Base-by-base conservation (phyloP, 805 yeast species). In the Sugiyamaella chiloensis region DNA sequence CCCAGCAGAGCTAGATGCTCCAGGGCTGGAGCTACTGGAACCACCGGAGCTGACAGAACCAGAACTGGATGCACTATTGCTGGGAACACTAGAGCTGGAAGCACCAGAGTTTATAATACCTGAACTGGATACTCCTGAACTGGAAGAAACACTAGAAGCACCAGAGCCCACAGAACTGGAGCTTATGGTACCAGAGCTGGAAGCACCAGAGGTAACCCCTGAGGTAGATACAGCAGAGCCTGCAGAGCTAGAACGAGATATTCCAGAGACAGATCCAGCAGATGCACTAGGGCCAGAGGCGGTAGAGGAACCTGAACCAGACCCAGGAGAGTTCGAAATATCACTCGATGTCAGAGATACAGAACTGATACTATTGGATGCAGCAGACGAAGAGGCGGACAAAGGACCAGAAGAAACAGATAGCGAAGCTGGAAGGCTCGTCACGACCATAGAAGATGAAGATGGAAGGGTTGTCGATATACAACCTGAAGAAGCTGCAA, bases 231-330 rank as follows among this genome's bases (percentile, higher is more conserved):
- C 9, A 31, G 36, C 36, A 9, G 30, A 26, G 30, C 30, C 12
- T 11, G 36, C 36, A 7, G 36, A 31, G 36, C 36, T 31, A 31
- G 36, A 26, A n/a, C n/a, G n/a, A n/a, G n/a, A n/a, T n/a, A n/a
- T n/a, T n/a, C n/a, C n/a, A n/a, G n/a, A n/a, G n/a, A n/a, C n/a
- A n/a, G n/a, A n/a, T n/a, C n/a, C n/a, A n/a, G n/a, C n/a, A n/a
- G n/a, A n/a, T n/a, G n/a, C n/a, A n/a, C n/a, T n/a, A n/a, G n/a
- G n/a, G n/a, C n/a, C n/a, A n/a, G n/a, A 26, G 11, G 30, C 8
- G 30, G 11, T 26, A 26, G 30, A 26, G 11, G 12, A 26, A 26
- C 8, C 30, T 26, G 30, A 26, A 26, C 30, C 12, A 26, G 30
- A 9, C 30, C n/a, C n/a, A 29, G 34, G 34, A n/a, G 34, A 29